Percentiles rank a stretch among this genome's conserved stretches.
These are phyloP conservation scores for Neobulgaria alba DNA, from an alignment of 2,329 filamentous ascomycete species.

Conservation along the genomic window DNA sequence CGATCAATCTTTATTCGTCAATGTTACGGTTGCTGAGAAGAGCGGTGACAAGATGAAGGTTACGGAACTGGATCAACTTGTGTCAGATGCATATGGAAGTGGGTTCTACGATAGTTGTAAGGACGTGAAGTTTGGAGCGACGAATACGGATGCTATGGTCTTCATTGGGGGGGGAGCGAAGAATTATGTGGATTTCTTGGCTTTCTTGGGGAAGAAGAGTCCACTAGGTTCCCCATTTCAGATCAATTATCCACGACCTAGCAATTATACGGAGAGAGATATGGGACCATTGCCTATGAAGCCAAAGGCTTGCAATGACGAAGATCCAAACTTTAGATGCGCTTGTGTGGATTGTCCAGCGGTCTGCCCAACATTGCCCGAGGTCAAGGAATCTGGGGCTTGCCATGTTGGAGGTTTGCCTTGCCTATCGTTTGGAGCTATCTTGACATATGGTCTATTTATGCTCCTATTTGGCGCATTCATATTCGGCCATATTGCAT, in stretches of 20 bases:
- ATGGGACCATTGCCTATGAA: constrained; percentile 66
- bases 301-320: constrained; percentile 82
- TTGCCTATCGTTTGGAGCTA: constrained; percentile 86
- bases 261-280: constrained; percentile 49
- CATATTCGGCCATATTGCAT: constrained; percentile 66
- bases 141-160: constrained; percentile 88
- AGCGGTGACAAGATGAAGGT: constrained; percentile 55
- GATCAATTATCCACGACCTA: constrained; percentile 75
- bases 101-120: constrained; percentile 97
- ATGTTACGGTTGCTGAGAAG: constrained; percentile 67
- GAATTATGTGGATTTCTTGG: constrained; percentile 78
- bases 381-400: constrained; percentile 57
- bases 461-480: constrained; percentile 58
- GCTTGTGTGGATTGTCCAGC: constrained; percentile 88
- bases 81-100: constrained; percentile 73
- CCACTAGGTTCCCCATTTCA: constrained; percentile 88
- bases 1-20: constrained; percentile 90
- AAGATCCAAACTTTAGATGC: constrained; percentile 77
- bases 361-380: constrained; percentile 75
- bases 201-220: constrained; percentile 90
- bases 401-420: constrained; percentile 85
- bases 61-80: constrained; percentile 81
- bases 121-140: constrained; percentile 94
- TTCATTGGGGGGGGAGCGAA: constrained; percentile 93
- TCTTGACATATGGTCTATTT: constrained; percentile 74